Conservation (phyloP, 148 eudicot species). For the Polygonum maritimum region DNA sequence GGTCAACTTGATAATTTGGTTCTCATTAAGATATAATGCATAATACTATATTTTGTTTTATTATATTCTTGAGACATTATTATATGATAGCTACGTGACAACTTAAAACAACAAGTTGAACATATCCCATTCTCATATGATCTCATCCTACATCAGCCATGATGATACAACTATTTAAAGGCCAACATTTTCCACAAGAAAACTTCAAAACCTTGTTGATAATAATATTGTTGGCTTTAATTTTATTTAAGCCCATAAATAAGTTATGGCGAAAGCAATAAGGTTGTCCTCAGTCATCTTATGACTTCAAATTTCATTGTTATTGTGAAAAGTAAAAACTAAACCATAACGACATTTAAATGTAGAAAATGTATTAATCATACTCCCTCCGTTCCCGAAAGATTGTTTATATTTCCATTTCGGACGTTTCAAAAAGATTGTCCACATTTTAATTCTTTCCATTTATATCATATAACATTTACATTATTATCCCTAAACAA, state of each 20-base stretch:
- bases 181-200: background rate
- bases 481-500: no score
- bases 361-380: no score
- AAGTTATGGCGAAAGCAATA: no score
- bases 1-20: background rate
- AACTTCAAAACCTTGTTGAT: background rate
- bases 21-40: background rate
- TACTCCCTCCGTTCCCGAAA: no score
- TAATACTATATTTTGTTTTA: background rate
- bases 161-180: background rate
- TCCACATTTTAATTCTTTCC: no score
- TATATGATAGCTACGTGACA: background rate
- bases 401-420: no score
- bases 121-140: background rate
- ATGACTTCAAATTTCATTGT: no score
- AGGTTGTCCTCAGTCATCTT: no score
- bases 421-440: no score
- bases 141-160: conserved; percentile 5
- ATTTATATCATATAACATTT: no score
- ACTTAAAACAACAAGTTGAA: background rate
- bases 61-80: background rate
- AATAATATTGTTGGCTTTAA: background rate
- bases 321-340: no score
- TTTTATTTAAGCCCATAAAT: background rate
- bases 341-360: no score